phyloP scores from a whole-genome alignment of 148 eudicot genomes.

The Cornus suecica region DNA sequence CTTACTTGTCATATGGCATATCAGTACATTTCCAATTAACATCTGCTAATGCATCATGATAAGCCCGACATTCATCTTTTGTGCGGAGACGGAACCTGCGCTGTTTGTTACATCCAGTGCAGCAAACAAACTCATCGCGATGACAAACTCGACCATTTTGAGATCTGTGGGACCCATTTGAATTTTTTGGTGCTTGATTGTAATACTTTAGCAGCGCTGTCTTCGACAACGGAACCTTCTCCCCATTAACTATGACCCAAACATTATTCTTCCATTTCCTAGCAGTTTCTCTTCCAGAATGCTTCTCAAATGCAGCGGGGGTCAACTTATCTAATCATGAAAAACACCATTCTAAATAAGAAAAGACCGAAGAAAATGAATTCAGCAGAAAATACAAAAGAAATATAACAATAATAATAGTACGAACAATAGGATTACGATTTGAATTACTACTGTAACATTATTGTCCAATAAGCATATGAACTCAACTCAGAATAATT shows the following conservation, averaged over 20 bases:
- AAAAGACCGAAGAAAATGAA: conserved; percentile 4
- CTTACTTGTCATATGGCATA: conserved; percentile 60
- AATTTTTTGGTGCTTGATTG: conserved; percentile 33
- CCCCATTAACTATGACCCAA: conserved; percentile 64
- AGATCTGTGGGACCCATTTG: conserved; percentile 36
- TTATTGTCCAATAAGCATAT: background rate
- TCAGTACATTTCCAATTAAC: conserved; percentile 64
- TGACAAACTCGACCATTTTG: conserved; percentile 41
- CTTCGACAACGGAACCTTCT: conserved; percentile 64
- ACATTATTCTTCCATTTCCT: conserved; percentile 66
- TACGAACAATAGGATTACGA: background rate
- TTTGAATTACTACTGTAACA: background rate
- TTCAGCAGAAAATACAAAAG: conserved; percentile 7
- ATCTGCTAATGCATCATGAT: conserved; percentile 56
- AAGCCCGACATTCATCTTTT: conserved; percentile 57
- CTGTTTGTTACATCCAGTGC: conserved; percentile 49
- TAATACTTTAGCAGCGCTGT: conserved; percentile 64
- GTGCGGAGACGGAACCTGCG: conserved; percentile 67
- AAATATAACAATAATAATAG: background rate
- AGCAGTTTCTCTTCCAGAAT: conserved; percentile 65
- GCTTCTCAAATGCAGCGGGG: conserved; percentile 85
- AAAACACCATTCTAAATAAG: background rate
- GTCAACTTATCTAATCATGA: conserved; percentile 45
- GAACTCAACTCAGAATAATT: background rate
- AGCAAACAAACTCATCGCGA: conserved; percentile 71